Base-by-base conservation (phyloP, 2,329 filamentous ascomycete genomes). In the Canariomyces notabilis region DNA sequence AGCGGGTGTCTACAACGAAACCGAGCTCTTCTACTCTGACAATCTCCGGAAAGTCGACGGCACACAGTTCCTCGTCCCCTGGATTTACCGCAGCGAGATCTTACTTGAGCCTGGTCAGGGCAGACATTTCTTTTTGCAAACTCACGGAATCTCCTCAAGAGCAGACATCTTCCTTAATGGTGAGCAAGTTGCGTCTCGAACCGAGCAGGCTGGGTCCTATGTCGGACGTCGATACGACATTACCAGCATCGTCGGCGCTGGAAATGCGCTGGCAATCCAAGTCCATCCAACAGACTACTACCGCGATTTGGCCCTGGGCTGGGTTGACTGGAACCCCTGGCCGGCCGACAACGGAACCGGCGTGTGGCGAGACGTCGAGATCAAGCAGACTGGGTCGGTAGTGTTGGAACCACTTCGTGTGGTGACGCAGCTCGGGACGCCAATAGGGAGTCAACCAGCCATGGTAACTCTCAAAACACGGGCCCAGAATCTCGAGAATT, bases 291-390 rank as follows among this genome's bases (percentile, higher is more conserved):
- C 79, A 0, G 67, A 79, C 51, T 82, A 82, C 57, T 68, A 75
- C 14, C 69, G 73, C 19, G 78, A 83, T 49, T 72, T 83, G 42
- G 78, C 74, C 0, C 62, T 80, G 8, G 77, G 77, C 0, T 83
- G 80, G 45, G 72, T 79, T 0, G 79, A 82, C 54, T 82, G 79
- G 79, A 82, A 82, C 44, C 77, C 77, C 0, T 74, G 75, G 44
- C 77, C 79, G 0, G 71, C 76, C 0, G 80, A 83, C 57, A 82
- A 82, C 37, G 79, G 79, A 2, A 81, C 78, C 0, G 80, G 80
- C 0, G 66, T 84, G 7, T 84, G 80, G 80, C 69, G 80, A 5
- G 66, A 82, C 34, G 66, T 83, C 1, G 69, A 72, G 26, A 44
- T 83, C 34, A 75, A 72, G 40, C 70, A 76, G 58, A 80, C 75